phyloP scores from a whole-genome alignment of 768 basidiomycete species.

The Boletus subparvulus region DNA sequence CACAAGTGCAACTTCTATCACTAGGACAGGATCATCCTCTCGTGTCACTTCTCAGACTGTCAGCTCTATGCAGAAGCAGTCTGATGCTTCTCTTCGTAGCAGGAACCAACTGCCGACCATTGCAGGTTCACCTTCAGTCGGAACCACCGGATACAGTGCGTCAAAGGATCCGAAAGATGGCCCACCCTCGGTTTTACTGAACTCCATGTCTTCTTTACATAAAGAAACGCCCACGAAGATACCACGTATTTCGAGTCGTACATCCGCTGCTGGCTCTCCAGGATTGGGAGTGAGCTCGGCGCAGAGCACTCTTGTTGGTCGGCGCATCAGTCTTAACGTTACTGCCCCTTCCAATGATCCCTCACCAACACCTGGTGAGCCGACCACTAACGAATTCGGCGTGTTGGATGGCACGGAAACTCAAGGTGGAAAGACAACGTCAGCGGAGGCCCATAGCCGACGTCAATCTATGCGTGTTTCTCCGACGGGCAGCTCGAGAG shows the following conservation, averaged over 20 bases:
- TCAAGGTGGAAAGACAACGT: slow-evolving; percentile 40
- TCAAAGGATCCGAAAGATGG: slow-evolving; percentile 58
- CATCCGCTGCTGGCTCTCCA: slow-evolving; percentile 73
- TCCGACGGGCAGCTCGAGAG: slow-evolving; percentile 59
- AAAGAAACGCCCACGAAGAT: slow-evolving; percentile 94
- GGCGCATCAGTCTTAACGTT: slow-evolving; percentile 66
- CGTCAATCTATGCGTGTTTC: slow-evolving; percentile 65
- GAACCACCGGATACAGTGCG: slow-evolving; percentile 52
- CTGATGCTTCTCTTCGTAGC: slow-evolving; percentile 74
- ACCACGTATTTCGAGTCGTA: slow-evolving; percentile 85
- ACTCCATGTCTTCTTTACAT: slow-evolving; percentile 49
- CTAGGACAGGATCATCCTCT: slow-evolving; percentile 48
- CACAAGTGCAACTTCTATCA: slow-evolving; percentile 40
- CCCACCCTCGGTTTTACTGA: slow-evolving; percentile 52
- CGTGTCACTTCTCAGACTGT: slow-evolving; percentile 78
- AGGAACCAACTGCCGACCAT: slow-evolving; percentile 85
- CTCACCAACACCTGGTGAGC: slow-evolving; percentile 53
- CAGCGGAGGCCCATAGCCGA: slow-evolving; percentile 38
- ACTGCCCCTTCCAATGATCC: slow-evolving; percentile 59
- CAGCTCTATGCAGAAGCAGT: slow-evolving; percentile 85
- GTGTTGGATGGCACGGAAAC: slow-evolving; percentile 65
- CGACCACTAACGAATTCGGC: slow-evolving; percentile 73
- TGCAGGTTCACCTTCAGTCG: slow-evolving; percentile 90
- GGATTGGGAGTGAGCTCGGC: slow-evolving; percentile 62
- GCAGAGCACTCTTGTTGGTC: slow-evolving; percentile 45